Conservation (phyloP, 495 filamentous ascomycete genomes). For the Daldinia decipiens region DNA sequence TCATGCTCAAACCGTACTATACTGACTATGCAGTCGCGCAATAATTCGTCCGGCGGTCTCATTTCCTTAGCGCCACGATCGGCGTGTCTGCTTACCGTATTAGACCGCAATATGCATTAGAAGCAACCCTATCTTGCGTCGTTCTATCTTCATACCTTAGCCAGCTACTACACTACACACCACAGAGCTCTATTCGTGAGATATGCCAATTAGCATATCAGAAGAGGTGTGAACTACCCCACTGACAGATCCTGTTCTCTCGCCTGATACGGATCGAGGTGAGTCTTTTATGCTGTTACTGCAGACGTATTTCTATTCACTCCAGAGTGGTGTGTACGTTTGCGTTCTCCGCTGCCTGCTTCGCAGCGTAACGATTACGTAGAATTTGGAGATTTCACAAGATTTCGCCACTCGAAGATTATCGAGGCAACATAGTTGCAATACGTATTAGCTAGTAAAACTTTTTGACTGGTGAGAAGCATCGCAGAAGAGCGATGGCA, state of each 20-base stretch:
- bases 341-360: neutral
- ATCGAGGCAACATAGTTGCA: neutral
- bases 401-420: neutral
- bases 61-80: constrained; percentile 31
- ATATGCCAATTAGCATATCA: constrained; percentile 17
- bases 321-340: neutral
- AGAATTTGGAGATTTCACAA: neutral
- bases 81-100: constrained; percentile 21
- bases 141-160: constrained; percentile 22
- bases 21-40: constrained; percentile 18
- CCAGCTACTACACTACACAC: constrained; percentile 10
- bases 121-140: constrained; percentile 41
- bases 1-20: constrained; percentile 1
- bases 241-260: constrained; percentile 11
- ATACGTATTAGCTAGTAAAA: too few species aligned
- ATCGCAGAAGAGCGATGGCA: constrained; percentile 2
- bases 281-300: constrained; percentile 19
- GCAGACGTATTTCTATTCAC: neutral
- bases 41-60: constrained; percentile 16
- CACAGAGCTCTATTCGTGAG: constrained; percentile 10
- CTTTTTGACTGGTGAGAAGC: neutral
- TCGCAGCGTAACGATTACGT: constrained; percentile 21
- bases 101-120: constrained; percentile 24
- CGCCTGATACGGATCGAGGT: constrained; percentile 28
- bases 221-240: constrained; percentile 6